Percentiles rank a stretch among this genome's conserved stretches.
Evolutionary conservation across 768 basidiomycete species (phyloP).

Genomic region (Tylopilus balloui): DNA sequence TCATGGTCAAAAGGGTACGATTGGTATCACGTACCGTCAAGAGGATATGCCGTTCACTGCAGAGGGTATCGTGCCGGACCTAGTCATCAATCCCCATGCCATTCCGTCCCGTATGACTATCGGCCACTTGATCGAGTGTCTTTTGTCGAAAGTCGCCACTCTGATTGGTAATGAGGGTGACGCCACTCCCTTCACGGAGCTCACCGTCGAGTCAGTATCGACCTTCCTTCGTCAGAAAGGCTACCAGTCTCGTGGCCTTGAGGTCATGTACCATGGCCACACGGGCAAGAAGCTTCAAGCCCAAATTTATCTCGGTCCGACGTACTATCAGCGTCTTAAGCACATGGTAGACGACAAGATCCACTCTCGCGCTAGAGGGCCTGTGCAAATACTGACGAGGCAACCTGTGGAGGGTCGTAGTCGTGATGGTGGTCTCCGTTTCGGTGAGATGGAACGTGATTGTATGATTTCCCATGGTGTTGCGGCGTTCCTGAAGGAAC

Average conservation of each 20-base stretch:
- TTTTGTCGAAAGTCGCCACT: conserved; percentile 93
- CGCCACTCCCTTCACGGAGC: conserved; percentile 96
- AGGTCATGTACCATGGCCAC: conserved; percentile 99
- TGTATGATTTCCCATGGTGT: conserved; percentile 99
- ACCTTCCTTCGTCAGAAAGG: conserved; percentile 80
- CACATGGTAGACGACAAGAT: conserved; percentile 99
- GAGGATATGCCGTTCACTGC: conserved; percentile 99
- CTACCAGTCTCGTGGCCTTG: conserved; percentile 95
- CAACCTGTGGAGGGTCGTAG: conserved; percentile 99
- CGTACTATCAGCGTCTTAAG: conserved; percentile 97
- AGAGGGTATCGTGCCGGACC: conserved; percentile 94
- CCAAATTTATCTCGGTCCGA: conserved; percentile 97
- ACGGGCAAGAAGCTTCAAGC: conserved; percentile 98
- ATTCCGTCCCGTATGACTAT: conserved; percentile 99
- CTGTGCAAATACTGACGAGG: conserved; percentile 94
- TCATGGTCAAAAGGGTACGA: conserved; percentile 99
- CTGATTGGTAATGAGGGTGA: conserved; percentile 97
- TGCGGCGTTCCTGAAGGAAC: conserved; percentile 95
- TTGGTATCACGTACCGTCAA: conserved; percentile 98
- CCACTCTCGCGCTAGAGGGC: conserved; percentile 94
- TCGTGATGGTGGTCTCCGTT: conserved; percentile 97
- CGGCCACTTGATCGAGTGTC: conserved; percentile 97
- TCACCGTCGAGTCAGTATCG: conserved; percentile 99
- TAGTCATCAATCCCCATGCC: conserved; percentile 98
- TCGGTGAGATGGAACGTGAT: conserved; percentile 99